These are phyloP conservation scores for Leucaena leucocephala DNA, from an alignment of 306 rosid genomes.

Conservation along the genomic window DNA sequence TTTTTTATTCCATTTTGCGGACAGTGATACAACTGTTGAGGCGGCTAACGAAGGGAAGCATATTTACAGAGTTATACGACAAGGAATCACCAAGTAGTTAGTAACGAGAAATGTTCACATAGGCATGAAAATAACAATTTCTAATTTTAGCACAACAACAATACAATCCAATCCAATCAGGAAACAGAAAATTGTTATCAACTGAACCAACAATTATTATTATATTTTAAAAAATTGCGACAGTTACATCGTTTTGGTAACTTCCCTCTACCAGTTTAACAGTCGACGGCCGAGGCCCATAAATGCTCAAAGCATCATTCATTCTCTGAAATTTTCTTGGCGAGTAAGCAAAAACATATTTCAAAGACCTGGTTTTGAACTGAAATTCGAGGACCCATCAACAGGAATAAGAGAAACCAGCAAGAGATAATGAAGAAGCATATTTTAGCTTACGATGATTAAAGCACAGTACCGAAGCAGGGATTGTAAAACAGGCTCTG, in stretches of 20 bases:
- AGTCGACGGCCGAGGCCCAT: not conserved
- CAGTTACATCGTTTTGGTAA: constrained; percentile 7
- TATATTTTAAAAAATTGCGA: constrained; percentile 34
- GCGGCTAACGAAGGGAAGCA: constrained; percentile 4
- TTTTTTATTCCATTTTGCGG: constrained; percentile 21
- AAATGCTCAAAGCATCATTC: not conserved
- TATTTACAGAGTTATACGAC: not conserved
- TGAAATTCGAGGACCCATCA: constrained; percentile 26
- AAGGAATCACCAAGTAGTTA: constrained; percentile 17
- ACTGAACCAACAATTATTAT: constrained; percentile 31
- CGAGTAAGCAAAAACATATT: constrained; percentile 27
- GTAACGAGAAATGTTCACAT: constrained; percentile 30
- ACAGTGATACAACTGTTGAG: constrained; percentile 22
- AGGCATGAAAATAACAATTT: constrained; percentile 14
- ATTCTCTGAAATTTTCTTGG: constrained; percentile 28
- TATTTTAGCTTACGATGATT: constrained; percentile 40
- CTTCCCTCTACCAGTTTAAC: constrained; percentile 17
- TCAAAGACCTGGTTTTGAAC: constrained; percentile 13
- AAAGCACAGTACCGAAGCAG: constrained; percentile 8
- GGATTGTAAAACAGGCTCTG: not conserved
- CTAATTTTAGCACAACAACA: constrained; percentile 32
- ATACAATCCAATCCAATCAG: constrained; percentile 11
- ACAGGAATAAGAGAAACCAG: not conserved
- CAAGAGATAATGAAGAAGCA: constrained; percentile 3
- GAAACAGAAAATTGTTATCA: constrained; percentile 46